Base-by-base conservation (phyloP, 306 rosid species). In the Citrullus mucosospermus region DNA sequence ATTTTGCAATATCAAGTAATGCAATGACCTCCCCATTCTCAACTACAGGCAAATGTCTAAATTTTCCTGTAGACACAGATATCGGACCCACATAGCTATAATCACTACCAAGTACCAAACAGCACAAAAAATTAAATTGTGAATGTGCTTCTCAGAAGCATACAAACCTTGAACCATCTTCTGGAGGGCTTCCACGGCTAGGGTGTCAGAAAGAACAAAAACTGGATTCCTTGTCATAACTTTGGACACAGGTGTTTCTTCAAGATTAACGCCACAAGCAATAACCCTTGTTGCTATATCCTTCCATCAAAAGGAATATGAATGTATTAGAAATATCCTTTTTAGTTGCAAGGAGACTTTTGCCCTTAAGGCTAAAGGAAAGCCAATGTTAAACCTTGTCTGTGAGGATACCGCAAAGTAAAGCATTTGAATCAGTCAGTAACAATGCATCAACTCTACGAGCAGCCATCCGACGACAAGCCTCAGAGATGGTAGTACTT, bases 111-210 rank as follows among this genome's bases (percentile, higher is more conserved):
- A 75, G 20, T 1, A 53, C 57, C 57, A 53, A 53, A 48, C 38
- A 60, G 20, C 20, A 12, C 38, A 4, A 57, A 1, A 51, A 28
- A 74, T 50, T 20, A 75, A 44, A 78, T 86, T 70, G 28, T 17
- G 36, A 78, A 80, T 60, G 57, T 50, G n/a, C 69, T 34, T 72
- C 84, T 39, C 36, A 54, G 55, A 44, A 6, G 9, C 32, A 30
- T 39, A 83, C 90, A 60, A 83, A 96, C 99, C 99, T 85, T 93
- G 99, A 72, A 96, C 99, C 99, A 96, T 96, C 91, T 96, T 96
- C 80, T 96, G 99, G 74, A 96, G 99, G 25, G 99, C 99, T 88
- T 96, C 99, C 66, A 91, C 99, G 5, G 99, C 98, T 82, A 91
- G 96, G 80, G 98, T 91, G 80, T 93, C 92, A 14, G 98, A 90